These are phyloP conservation scores for Aspergillus transmontanensis DNA, from an alignment of 2,329 filamentous ascomycete genomes.

Conservation along the genomic window DNA sequence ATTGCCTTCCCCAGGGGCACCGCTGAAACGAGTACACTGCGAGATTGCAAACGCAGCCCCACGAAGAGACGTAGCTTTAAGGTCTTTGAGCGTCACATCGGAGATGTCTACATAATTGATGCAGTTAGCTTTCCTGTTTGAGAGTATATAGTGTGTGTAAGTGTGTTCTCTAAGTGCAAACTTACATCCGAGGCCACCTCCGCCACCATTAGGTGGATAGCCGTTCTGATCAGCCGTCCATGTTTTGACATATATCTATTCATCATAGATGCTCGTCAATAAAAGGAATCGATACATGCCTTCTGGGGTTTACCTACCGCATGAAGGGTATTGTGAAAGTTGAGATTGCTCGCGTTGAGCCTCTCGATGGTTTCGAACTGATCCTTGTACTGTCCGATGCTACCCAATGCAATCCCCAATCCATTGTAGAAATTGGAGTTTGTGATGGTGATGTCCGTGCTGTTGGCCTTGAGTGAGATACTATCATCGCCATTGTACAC, in stretches of 20 bases:
- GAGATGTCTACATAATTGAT: constrained; percentile 26
- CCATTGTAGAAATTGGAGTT: constrained; percentile 55
- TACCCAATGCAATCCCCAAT: constrained; percentile 59
- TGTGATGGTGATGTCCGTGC: constrained; percentile 55
- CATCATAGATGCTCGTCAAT: not conserved
- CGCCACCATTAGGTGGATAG: constrained; percentile 61
- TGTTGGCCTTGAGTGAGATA: constrained; percentile 59
- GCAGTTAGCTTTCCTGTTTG: not conserved
- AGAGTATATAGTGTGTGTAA: not conserved
- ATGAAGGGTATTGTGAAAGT: constrained; percentile 50
- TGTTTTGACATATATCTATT: constrained; percentile 57
- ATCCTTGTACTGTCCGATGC: constrained; percentile 58
- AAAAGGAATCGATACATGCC: not conserved
- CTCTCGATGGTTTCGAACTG: constrained; percentile 54
- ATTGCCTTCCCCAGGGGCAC: constrained; percentile 34
- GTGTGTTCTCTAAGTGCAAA: not conserved
- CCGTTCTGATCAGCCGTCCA: constrained; percentile 58
- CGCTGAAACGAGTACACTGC: constrained; percentile 45
- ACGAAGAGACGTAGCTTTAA: constrained; percentile 31
- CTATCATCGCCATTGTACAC: constrained; percentile 58
- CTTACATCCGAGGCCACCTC: constrained; percentile 58
- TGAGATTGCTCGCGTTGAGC: constrained; percentile 52
- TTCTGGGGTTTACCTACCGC: constrained; percentile 27
- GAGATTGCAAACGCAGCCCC: constrained; percentile 38
- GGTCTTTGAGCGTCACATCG: constrained; percentile 42